Base-by-base conservation (phyloP, 345 rosid species). In the Gossypium bickii region DNA sequence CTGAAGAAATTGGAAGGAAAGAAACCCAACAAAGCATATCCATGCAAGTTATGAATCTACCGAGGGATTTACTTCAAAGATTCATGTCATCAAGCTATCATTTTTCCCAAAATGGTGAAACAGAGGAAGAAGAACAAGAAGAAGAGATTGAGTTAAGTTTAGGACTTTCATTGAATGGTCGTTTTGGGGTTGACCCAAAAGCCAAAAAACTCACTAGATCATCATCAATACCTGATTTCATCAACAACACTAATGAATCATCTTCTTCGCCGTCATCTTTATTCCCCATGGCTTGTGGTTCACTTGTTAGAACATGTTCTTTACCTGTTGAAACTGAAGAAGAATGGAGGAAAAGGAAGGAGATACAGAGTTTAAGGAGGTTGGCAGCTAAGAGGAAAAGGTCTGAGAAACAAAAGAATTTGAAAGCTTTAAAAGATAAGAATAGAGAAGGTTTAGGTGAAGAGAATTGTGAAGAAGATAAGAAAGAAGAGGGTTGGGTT, bases 331-430 rank as follows among this genome's bases (percentile, higher is more conserved):
- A 88, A 76, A 84, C 86, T 64, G 90, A 86, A 80, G 94, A 85
- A 15, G 87, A 88, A 64, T 86, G 89, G 89, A 90, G 90, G 87
- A 90, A 82, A 85, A 89, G 93, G 82, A 90, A 91, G 70, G 87
- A 87, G 79, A 52, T 87, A 77, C 92, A 90, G 82, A 80, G 80
- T 18, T 75, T 83, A 10, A 82, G 93, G 84, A 88, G 97, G 75
- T 78, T 87, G 80, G 93, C 89, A 76, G 95, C 90, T 6, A 93
- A 92, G 84, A 82, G 97, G 81, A 92, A 89, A 85, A 83, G 92
- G 73, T 74, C 81, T n/a, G 89, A 89, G 87, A 93, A 90, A 77
- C 93, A 85, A 80, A 85, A 81, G 79, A 87, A 80, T 71, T 72
- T 59, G 12, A 89, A 79, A 72, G 77, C 74, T 65, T 49, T 66